These are phyloP conservation scores for Verticillium longisporum DNA, from an alignment of 2,329 filamentous ascomycete genomes.

Conservation along the genomic window DNA sequence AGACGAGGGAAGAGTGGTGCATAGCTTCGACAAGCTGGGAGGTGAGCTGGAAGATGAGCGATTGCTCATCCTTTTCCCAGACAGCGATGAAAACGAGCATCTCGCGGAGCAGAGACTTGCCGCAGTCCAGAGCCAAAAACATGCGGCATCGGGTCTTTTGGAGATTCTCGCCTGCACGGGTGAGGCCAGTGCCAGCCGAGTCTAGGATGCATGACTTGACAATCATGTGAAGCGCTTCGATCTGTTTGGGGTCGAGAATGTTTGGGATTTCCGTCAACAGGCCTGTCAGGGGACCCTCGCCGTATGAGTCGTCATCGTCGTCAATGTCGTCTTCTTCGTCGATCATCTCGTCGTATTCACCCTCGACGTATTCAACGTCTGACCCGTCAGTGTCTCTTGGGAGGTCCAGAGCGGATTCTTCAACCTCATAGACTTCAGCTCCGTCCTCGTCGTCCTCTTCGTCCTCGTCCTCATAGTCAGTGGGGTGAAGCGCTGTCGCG, in stretches of 20 bases:
- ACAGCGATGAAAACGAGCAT: slow-evolving; percentile 94
- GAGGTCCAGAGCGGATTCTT: slow-evolving; percentile 8
- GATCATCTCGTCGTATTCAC: slow-evolving; percentile 48
- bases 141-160: slow-evolving; percentile 88
- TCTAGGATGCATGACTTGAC: slow-evolving; percentile 92
- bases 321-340: slow-evolving; percentile 55
- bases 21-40: slow-evolving; percentile 93
- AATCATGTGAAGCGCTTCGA: slow-evolving; percentile 94
- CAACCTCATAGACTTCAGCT: slow-evolving; percentile 37
- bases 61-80: slow-evolving; percentile 90
- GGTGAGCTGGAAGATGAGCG: slow-evolving; percentile 94
- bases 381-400: slow-evolving; percentile 22
- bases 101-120: slow-evolving; percentile 81
- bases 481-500: slow-evolving; percentile 25
- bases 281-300: slow-evolving; percentile 72
- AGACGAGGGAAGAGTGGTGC: slow-evolving; percentile 80
- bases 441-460: slow-evolving; percentile 43
- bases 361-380: slow-evolving; percentile 27
- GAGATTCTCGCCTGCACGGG: slow-evolving; percentile 67
- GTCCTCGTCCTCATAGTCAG: slow-evolving; percentile 32
- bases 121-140: slow-evolving; percentile 82
- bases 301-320: slow-evolving; percentile 73
- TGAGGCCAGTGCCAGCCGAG: slow-evolving; percentile 63
- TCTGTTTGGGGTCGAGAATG: slow-evolving; percentile 89
- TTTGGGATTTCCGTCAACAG: slow-evolving; percentile 90